Evolutionary conservation across 2,329 filamentous ascomycete genomes (phyloP), one percentile per base, ranked within the genome.

Genomic region (Alternaria brassicicola): DNA sequence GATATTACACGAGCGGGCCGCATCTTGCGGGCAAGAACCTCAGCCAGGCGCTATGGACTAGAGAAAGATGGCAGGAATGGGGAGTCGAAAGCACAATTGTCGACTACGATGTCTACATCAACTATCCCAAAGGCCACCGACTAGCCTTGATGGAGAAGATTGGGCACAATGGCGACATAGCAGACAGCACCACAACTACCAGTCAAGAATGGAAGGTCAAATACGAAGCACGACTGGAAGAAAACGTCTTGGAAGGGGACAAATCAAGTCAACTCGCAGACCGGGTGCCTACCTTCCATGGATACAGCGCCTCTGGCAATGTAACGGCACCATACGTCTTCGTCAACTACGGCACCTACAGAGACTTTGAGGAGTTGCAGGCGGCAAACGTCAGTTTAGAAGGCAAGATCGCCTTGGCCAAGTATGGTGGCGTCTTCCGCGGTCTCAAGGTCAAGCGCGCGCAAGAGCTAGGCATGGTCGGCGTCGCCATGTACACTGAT

Each of bases 371-470:
- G 67, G 92, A 96, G 63, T 83, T 98, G 13, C 72, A 89, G 41
- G 84, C 86, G 36, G 89, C 91, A 35, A 92, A 92, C 64, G 79
- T 97, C 56, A 88, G 85, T 57, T 80, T 98, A 38, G 76, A 88
- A 65, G 94, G 93, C 46, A 96, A 96, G 78, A 94, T 98, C 66
- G 93, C 91, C 2, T 81, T 98, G 61, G 89, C 86, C 41, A 93
- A 90, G 71, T 97, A 98, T 74, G 94, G 94, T 15, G 84, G 86
- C 43, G 88, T 94, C 61, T 97, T 97, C 81, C 86, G 94, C 52
- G 94, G 93, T 0, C 83, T 98, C 62, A 98, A 97, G 78, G 87
- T 97, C 55, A 97, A 96, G 82, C 87, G 93, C 49, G 94, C 94
- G 1, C 90, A 96, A 76, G 92, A 97, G 68, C 82, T 96, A 17